A percentile compares a stretch with the other conserved stretches of the same genome.
These are phyloP conservation scores for Grosmannia serpens DNA, from an alignment of 2,329 filamentous ascomycete genomes.

Conservation along the genomic window DNA sequence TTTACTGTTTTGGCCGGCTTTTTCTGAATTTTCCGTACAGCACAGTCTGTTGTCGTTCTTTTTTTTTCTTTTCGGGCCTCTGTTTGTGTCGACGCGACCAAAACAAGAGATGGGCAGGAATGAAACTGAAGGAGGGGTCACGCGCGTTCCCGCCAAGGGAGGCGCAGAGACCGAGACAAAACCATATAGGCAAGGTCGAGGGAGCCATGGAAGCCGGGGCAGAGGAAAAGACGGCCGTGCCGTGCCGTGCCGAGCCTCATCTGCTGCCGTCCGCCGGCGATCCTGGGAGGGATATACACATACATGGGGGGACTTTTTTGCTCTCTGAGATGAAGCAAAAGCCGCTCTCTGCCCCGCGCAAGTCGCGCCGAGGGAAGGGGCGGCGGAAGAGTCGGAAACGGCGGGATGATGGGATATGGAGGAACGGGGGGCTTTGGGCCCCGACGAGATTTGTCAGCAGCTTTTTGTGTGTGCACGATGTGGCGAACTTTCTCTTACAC, in stretches of 20 bases:
- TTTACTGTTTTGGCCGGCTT: background rate
- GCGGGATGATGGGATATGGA: background rate
- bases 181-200: background rate
- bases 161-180: background rate
- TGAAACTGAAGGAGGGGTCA: background rate
- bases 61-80: background rate
- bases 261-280: background rate
- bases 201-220: background rate
- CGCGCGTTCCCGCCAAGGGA: background rate
- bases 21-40: background rate
- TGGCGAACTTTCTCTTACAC: background rate
- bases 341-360: background rate
- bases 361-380: background rate
- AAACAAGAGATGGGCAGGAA: background rate
- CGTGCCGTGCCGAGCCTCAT: background rate
- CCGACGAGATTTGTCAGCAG: background rate
- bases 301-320: background rate
- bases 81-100: background rate
- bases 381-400: background rate
- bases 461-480: background rate
- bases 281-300: background rate
- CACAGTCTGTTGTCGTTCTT: background rate
- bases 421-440: background rate
- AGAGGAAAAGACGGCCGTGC: background rate
- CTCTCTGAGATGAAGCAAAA: background rate